Evolutionary conservation across 2,329 filamentous ascomycete species (phyloP).

Genomic region (Huntiella omanensis): DNA sequence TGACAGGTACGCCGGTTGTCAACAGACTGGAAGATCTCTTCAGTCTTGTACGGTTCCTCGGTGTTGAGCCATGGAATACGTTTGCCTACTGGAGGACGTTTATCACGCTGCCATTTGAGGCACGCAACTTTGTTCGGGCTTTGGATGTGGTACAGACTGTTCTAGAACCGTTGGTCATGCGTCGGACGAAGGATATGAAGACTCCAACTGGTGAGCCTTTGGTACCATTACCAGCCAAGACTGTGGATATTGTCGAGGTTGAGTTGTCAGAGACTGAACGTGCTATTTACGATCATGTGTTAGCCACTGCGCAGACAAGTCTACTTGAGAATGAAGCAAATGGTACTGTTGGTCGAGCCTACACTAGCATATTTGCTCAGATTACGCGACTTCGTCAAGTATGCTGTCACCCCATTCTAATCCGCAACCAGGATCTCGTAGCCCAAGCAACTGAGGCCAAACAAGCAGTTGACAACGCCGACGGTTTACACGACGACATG

Average conservation of each 20-base stretch:
- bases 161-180: conserved; percentile 81
- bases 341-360: conserved; percentile 85
- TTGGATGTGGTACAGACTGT: conserved; percentile 96
- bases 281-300: conserved; percentile 86
- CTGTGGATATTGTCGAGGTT: conserved; percentile 70
- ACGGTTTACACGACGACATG: conserved; percentile 85
- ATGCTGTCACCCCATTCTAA: conserved; percentile 82
- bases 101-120: conserved; percentile 93
- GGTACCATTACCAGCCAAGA: conserved; percentile 64
- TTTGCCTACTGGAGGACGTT: conserved; percentile 99
- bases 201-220: conserved; percentile 61
- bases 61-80: conserved; percentile 94
- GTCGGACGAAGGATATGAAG: conserved; percentile 95
- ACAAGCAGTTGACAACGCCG: conserved; percentile 56
- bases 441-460: conserved; percentile 76
- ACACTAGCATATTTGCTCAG: conserved; percentile 92
- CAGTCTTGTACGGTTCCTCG: conserved; percentile 76
- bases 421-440: conserved; percentile 66
- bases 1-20: conserved; percentile 92
- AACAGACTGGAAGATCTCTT: conserved; percentile 91
- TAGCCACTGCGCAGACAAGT: conserved; percentile 59
- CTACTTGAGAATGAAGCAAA: conserved; percentile 77
- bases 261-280: conserved; percentile 71
- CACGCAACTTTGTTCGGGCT: conserved; percentile 80
- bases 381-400: conserved; percentile 82